Evolutionary conservation across 2,329 filamentous ascomycete species (phyloP), one percentile per base, ranked within the genome.

Genomic region (Elsinoe batatas): DNA sequence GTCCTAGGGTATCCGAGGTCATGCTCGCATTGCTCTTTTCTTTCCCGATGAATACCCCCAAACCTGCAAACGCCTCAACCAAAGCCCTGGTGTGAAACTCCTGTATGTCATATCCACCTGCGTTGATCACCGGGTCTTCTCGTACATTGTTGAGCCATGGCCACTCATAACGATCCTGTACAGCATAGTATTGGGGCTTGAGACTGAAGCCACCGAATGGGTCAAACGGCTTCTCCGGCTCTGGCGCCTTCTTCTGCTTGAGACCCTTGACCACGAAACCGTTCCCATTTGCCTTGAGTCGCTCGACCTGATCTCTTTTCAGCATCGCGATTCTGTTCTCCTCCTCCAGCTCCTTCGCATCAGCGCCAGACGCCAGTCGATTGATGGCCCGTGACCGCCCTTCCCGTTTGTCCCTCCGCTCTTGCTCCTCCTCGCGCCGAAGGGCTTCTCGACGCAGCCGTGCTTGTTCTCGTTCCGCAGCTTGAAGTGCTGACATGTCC

Each of bases 1-100:
- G 64, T 36, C 33, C 40, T 3, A 55, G 18, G 5, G 55, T 58
- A 11, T 61, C 61, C 37, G 61, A 60, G 3, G 61, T 69, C 49
- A 63, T 66, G 37, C 64, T 70, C 22, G 64, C 68, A 47, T 74
- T 74, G 59, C 50, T 67, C 50, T 63, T 65, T 65, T 95, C 91
- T 44, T 96, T 89, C 35, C 81, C 85, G 40, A 98, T 76, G 63
- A 95, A 94, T 40, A 95, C 87, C 0, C 87, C 89, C 58, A 98
- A 70, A 0, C 94, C 93, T 0, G 88, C 83, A 71, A 96, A 97
- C 0, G 91, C 90, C 67, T 96, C 91, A 58, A 88, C 87, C 67
- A 98, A 74, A 20, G 88, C 84, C 20, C 91, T 78, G 6, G 83
- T 77, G 64, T 89, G 88, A 66, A 93, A 97, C 67, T 95, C 90